Conservation (phyloP, 2,329 filamentous ascomycete species). For the Emergomyces africanus region DNA sequence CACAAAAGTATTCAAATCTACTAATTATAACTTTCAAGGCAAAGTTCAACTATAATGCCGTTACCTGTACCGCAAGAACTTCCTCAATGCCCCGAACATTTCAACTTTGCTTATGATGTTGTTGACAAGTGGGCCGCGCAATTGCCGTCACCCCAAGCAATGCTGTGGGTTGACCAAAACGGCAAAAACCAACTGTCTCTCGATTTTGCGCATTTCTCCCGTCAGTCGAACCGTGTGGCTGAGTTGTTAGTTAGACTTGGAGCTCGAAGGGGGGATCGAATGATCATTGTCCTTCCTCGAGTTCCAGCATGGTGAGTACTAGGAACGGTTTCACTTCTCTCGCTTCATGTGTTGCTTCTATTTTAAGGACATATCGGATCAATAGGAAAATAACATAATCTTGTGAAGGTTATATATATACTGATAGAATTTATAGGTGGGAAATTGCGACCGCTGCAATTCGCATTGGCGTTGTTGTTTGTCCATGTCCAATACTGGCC, state of each 20-base stretch:
- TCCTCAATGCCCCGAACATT: slow-evolving; percentile 12
- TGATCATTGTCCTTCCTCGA: slow-evolving; percentile 26
- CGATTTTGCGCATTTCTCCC: slow-evolving; percentile 25
- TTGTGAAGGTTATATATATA: not conserved
- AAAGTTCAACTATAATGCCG: not conserved
- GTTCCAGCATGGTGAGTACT: slow-evolving; percentile 22
- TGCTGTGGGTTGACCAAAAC: slow-evolving; percentile 28
- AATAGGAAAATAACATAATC: not conserved
- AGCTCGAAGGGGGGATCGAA: slow-evolving; percentile 21
- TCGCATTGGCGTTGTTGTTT: slow-evolving; percentile 25
- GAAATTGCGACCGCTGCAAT: slow-evolving; percentile 27
- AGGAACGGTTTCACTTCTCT: not conserved
- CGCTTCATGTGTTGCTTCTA: not conserved
- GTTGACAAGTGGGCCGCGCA: slow-evolving; percentile 28
- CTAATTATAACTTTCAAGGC: not conserved
- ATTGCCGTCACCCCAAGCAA: slow-evolving; percentile 18
- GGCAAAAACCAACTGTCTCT: slow-evolving; percentile 17
- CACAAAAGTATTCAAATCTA: not conserved
- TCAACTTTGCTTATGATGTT: slow-evolving; percentile 31
- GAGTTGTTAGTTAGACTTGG: slow-evolving; percentile 21
- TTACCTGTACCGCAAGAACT: slow-evolving; percentile 1
- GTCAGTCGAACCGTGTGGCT: slow-evolving; percentile 25
- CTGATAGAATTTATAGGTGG: slow-evolving; percentile 19
- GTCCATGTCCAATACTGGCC: slow-evolving; percentile 27
- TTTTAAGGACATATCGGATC: not conserved